Percentiles rank a stretch among this genome's conserved stretches.
These are phyloP conservation scores for Bertia moriformis DNA, from an alignment of 2,329 filamentous ascomycete genomes.

Conservation along the genomic window DNA sequence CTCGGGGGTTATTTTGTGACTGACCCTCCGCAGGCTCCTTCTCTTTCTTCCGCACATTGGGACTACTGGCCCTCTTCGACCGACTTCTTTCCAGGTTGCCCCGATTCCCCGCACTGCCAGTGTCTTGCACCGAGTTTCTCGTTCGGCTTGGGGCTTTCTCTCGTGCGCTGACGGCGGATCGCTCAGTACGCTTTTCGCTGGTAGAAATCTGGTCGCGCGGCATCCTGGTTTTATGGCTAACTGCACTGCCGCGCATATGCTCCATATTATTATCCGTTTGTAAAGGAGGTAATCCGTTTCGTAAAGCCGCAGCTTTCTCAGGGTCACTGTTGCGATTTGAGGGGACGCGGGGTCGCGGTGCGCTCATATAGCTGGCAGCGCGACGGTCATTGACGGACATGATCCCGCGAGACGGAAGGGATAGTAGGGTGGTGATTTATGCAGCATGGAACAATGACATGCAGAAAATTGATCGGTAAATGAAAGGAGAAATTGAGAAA, in stretches of 20 bases:
- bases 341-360: background rate
- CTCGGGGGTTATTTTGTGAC: background rate
- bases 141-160: background rate
- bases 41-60: background rate
- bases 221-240: background rate
- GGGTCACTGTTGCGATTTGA: background rate
- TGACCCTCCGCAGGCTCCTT: background rate
- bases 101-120: background rate
- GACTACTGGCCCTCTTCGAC: background rate
- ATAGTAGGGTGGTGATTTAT: background rate
- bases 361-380: background rate
- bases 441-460: background rate
- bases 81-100: background rate
- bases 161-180: background rate
- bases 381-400: conserved; percentile 1
- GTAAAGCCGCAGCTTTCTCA: background rate
- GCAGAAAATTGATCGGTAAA: background rate
- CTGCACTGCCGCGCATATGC: background rate
- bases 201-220: background rate
- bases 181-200: background rate
- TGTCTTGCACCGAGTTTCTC: background rate
- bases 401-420: background rate
- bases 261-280: conserved; percentile 1
- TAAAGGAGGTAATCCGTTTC: background rate
- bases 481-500: background rate